Conservation (phyloP, 192 early-diverging fungal species). For the Ambispora gerdemannii region DNA sequence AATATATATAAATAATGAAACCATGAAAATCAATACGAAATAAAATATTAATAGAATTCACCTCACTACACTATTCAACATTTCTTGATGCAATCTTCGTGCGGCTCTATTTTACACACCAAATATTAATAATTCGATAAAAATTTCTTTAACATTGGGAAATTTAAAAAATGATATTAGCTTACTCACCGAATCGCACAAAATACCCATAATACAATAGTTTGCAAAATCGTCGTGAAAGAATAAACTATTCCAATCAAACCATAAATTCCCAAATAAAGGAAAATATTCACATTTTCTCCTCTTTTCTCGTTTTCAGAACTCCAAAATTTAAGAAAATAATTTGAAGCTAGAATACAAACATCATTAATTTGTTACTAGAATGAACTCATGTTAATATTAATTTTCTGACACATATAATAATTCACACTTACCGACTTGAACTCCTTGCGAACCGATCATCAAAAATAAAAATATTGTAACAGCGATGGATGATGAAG, state of each 20-base stretch:
- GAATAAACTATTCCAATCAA: slow-evolving; percentile 69
- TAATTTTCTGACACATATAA: neutral
- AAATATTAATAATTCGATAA: too few species aligned
- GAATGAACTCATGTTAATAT: neutral
- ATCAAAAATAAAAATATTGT: slow-evolving; percentile 57
- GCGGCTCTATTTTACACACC: slow-evolving; percentile 54
- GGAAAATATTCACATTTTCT: slow-evolving; percentile 42
- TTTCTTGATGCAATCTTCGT: slow-evolving; percentile 63
- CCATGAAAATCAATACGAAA: too few species aligned
- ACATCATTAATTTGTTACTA: neutral
- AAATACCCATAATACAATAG: slow-evolving; percentile 70
- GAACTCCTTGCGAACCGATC: slow-evolving; percentile 52
- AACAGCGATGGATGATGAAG: slow-evolving; percentile 64
- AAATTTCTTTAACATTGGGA: too few species aligned
- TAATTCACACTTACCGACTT: slow-evolving; percentile 35
- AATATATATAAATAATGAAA: neutral
- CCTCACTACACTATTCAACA: slow-evolving; percentile 73
- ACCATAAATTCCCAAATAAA: slow-evolving; percentile 79
- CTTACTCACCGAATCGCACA: slow-evolving; percentile 66
- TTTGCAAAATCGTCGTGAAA: slow-evolving; percentile 62
- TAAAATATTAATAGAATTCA: neutral
- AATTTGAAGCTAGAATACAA: slow-evolving; percentile 31
- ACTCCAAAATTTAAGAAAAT: slow-evolving; percentile 78
- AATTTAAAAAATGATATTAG: too few species aligned
- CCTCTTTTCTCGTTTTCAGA: slow-evolving; percentile 49